These are phyloP conservation scores for Penicillium verhagenii DNA, from an alignment of 495 filamentous ascomycete genomes.

Conservation along the genomic window DNA sequence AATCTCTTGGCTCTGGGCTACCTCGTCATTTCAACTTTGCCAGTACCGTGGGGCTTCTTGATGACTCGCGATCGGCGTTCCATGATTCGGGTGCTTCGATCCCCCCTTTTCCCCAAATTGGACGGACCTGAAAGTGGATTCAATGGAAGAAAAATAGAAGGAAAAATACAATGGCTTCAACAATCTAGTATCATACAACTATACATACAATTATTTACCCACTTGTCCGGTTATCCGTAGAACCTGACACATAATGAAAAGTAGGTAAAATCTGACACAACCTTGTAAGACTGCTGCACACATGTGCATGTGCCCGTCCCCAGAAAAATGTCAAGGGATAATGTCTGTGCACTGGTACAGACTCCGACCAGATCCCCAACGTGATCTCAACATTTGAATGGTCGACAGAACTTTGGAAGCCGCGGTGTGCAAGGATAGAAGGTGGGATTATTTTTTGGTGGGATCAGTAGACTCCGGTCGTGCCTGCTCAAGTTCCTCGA, in stretches of 20 bases:
- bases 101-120: conserved; percentile 4
- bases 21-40: no score
- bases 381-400: conserved; percentile 10
- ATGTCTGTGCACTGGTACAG: conserved; percentile 25
- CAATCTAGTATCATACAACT: conserved; percentile 13
- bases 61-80: conserved; percentile 21
- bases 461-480: conserved; percentile 11
- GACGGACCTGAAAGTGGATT: conserved; percentile 1
- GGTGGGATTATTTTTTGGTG: conserved; percentile 7
- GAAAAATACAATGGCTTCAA: conserved; percentile 5
- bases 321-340: not conserved
- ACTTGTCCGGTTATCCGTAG: not conserved
- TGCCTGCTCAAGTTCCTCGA: conserved; percentile 51
- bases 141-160: not conserved
- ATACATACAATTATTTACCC: not conserved
- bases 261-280: not conserved
- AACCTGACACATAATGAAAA: no score
- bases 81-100: conserved; percentile 13
- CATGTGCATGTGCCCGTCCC: not conserved
- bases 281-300: not conserved
- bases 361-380: conserved; percentile 5
- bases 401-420: conserved; percentile 14
- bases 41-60: conserved; percentile 16
- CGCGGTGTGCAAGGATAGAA: conserved; percentile 1
- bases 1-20: no score